A percentile compares a stretch with the other conserved stretches of the same genome.
Conservation (phyloP, 305 asterid species). For the Fraxinus angustifolia region DNA sequence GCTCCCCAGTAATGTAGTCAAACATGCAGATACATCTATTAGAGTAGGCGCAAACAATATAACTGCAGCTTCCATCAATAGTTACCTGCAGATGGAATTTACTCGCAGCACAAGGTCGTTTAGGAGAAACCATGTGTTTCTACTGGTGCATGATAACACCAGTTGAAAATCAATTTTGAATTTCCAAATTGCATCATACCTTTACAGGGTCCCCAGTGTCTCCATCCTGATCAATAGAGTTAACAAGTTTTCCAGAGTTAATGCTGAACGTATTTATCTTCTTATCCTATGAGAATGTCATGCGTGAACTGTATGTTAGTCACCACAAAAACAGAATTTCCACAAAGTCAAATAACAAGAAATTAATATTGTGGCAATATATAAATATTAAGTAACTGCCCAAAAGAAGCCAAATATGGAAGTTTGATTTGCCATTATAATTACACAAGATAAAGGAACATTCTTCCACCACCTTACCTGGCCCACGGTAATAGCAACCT, state of each 20-base stretch:
- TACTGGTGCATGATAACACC: constrained; percentile 14
- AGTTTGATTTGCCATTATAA: constrained; percentile 10
- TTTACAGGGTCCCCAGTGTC: constrained; percentile 47
- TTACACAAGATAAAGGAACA: background rate
- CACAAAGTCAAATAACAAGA: constrained; percentile 6
- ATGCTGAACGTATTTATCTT: constrained; percentile 47
- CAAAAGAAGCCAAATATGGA: background rate
- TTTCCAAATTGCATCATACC: constrained; percentile 29
- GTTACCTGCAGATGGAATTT: constrained; percentile 43
- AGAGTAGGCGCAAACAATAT: constrained; percentile 55
- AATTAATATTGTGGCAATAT: background rate
- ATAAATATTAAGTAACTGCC: background rate
- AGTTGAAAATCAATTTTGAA: background rate
- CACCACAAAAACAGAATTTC: constrained; percentile 6
- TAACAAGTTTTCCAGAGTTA: constrained; percentile 48
- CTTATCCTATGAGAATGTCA: constrained; percentile 46
- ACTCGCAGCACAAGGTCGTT: constrained; percentile 14
- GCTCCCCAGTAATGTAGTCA: constrained; percentile 50
- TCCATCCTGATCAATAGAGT: constrained; percentile 46
- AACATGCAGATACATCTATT: constrained; percentile 48
- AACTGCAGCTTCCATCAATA: constrained; percentile 55
- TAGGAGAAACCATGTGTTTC: constrained; percentile 4
- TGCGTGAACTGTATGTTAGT: background rate
- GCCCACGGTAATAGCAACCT: constrained; percentile 44
- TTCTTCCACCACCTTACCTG: constrained; percentile 34